Percentiles rank a stretch among this genome's conserved stretches.
Evolutionary conservation across 179 eudicot species (phyloP).

Genomic region (Pouteria campechiana): DNA sequence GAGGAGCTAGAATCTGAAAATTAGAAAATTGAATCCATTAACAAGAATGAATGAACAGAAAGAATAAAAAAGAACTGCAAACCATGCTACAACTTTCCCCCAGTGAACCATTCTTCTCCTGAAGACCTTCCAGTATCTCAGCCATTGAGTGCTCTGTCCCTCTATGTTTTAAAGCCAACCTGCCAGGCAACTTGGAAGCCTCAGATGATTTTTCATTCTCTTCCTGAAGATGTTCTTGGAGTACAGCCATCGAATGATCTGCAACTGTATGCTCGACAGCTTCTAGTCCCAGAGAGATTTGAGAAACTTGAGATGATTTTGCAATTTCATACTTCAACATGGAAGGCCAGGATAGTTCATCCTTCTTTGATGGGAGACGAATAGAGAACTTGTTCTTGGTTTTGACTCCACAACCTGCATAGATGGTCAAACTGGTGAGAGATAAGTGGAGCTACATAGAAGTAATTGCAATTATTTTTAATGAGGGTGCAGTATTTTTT

Average conservation of each 20-base stretch:
- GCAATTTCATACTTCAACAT: constrained; percentile 7
- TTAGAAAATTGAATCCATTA: neutral
- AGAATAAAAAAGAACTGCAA: constrained; percentile 6
- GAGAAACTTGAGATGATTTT: constrained; percentile 15
- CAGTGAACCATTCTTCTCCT: constrained; percentile 20
- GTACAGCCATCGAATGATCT: constrained; percentile 29
- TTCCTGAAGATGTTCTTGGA: constrained; percentile 31
- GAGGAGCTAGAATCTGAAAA: constrained; percentile 4
- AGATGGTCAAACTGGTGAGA: too few species aligned
- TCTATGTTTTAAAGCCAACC: constrained; percentile 6
- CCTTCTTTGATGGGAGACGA: constrained; percentile 22
- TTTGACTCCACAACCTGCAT: constrained; percentile 36
- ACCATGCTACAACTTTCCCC: constrained; percentile 24
- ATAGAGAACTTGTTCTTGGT: constrained; percentile 22
- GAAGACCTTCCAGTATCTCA: constrained; percentile 53
- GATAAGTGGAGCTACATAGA: too few species aligned
- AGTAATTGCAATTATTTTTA: too few species aligned
- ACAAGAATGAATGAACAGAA: neutral
- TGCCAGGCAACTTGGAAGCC: constrained; percentile 5
- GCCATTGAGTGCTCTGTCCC: constrained; percentile 36
- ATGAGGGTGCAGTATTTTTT: too few species aligned
- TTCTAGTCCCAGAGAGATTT: constrained; percentile 23
- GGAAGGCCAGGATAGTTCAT: constrained; percentile 11
- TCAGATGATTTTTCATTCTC: constrained; percentile 9
- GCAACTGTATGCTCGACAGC: constrained; percentile 8